These are phyloP conservation scores for Gastrolobium bilobum DNA, from an alignment of 306 rosid genomes.

Conservation along the genomic window DNA sequence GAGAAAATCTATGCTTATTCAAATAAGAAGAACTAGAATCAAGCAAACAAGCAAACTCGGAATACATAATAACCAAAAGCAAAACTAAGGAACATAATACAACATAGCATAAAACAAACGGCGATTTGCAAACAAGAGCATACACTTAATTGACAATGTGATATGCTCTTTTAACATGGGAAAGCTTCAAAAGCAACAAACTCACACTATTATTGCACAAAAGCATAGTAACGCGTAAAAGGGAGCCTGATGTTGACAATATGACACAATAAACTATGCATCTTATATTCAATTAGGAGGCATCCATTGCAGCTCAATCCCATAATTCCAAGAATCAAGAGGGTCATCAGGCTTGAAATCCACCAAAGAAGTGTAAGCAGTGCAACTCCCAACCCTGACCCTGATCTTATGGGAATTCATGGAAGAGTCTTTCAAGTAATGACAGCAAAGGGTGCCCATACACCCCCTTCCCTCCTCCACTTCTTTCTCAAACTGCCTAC, in stretches of 20 bases:
- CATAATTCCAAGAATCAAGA: slow-evolving; percentile 77
- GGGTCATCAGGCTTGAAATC: slow-evolving; percentile 59
- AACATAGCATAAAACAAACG: not conserved
- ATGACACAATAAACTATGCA: not conserved
- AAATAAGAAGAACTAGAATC: slow-evolving; percentile 8
- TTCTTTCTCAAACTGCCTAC: slow-evolving; percentile 70
- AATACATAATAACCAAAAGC: not conserved
- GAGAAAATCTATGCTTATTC: slow-evolving; percentile 14
- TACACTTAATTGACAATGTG: not conserved
- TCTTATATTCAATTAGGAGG: slow-evolving; percentile 53
- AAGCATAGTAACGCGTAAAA: too few species aligned
- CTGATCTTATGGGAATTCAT: slow-evolving; percentile 82
- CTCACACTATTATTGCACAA: not conserved
- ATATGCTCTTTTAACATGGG: slow-evolving; percentile 2
- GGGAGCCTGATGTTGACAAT: not conserved
- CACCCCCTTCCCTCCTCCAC: slow-evolving; percentile 66
- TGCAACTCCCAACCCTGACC: slow-evolving; percentile 73
- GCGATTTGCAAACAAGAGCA: not conserved
- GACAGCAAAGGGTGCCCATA: slow-evolving; percentile 73
- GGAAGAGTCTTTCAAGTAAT: slow-evolving; percentile 81
- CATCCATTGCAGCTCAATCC: slow-evolving; percentile 85
- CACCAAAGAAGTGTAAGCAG: slow-evolving; percentile 82
- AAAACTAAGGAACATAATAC: slow-evolving; percentile 8
- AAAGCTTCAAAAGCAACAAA: slow-evolving; percentile 35
- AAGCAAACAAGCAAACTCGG: not conserved